phyloP scores from a whole-genome alignment of 805 yeast genomes.

The Saccharomycopsis guyanensis region DNA sequence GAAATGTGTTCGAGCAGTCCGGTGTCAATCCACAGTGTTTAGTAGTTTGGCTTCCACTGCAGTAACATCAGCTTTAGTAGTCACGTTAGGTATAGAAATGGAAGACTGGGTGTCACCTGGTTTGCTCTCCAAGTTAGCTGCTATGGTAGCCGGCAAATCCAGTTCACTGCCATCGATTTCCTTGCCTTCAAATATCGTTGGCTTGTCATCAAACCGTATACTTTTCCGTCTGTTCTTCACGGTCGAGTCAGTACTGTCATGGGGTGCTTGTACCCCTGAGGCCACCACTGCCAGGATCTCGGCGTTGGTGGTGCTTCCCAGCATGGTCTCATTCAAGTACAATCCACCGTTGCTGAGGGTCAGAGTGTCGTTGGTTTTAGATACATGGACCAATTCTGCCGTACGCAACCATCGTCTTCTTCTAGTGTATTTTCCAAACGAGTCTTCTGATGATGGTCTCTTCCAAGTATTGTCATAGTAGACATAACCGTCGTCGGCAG shows the following conservation, averaged over 20 bases:
- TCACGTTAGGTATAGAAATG: too few species aligned
- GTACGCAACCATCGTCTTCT: conserved; percentile 94
- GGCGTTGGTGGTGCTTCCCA: conserved; percentile 1
- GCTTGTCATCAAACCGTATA: conserved; percentile 16
- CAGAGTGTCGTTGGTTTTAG: conserved; percentile 16
- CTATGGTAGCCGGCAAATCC: too few species aligned
- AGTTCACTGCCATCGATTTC: too few species aligned
- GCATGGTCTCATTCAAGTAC: conserved; percentile 16
- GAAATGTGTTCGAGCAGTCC: too few species aligned
- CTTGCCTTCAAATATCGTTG: conserved; percentile 17
- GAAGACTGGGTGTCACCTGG: too few species aligned
- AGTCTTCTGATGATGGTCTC: conserved; percentile 78
- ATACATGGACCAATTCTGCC: conserved; percentile 63
- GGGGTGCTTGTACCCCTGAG: conserved; percentile 8
- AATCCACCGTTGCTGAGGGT: conserved; percentile 15
- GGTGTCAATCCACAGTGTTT: too few species aligned
- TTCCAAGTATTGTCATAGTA: conserved; percentile 94
- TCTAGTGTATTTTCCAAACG: conserved; percentile 85
- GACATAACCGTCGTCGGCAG: conserved; percentile 75
- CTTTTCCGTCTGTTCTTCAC: conserved; percentile 16
- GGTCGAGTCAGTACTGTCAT: neutral
- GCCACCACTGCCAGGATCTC: conserved; percentile 16
- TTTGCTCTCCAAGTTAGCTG: too few species aligned
- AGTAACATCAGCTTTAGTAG: too few species aligned
- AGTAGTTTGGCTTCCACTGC: neutral